Conservation (phyloP, 2,329 filamentous ascomycete species). For the Neobulgaria alba region DNA sequence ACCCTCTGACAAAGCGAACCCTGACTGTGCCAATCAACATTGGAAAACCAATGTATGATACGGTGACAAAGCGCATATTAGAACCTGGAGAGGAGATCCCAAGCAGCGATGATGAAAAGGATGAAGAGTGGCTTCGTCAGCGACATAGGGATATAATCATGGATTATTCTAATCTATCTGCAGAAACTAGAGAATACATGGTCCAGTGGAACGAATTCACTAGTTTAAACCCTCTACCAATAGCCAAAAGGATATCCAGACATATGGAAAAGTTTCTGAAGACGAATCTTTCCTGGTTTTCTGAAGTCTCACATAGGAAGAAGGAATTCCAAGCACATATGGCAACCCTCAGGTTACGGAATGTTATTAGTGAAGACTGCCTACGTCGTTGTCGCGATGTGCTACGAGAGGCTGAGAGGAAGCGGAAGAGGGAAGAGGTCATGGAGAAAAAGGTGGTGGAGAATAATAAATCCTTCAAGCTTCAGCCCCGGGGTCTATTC, state of each 20-base stretch:
- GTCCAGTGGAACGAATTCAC: slow-evolving; percentile 26
- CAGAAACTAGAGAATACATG: slow-evolving; percentile 26
- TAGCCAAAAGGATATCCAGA: too few relatives aligned
- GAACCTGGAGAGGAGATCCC: slow-evolving; percentile 21
- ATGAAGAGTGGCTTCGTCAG: slow-evolving; percentile 25
- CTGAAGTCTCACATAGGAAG: slow-evolving; percentile 12
- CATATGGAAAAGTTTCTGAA: slow-evolving; percentile 20
- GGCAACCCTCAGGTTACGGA: slow-evolving; percentile 14
- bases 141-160: slow-evolving; percentile 25
- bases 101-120: slow-evolving; percentile 25
- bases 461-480: too few relatives aligned
- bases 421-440: too few relatives aligned
- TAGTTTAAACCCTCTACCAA: slow-evolving; percentile 12
- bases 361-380: slow-evolving; percentile 12
- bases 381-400: too few relatives aligned
- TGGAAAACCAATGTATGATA: slow-evolving; percentile 24
- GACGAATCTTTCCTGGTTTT: slow-evolving; percentile 21
- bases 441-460: neutral
- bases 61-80: slow-evolving; percentile 21
- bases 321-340: slow-evolving; percentile 19
- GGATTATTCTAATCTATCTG: slow-evolving; percentile 23
- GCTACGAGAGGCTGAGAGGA: too few relatives aligned
- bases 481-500: slow-evolving; percentile 6
- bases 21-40: too few relatives aligned
- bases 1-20: too few relatives aligned